Conservation (phyloP, 805 yeast genomes). For the Candida gorgasii region DNA sequence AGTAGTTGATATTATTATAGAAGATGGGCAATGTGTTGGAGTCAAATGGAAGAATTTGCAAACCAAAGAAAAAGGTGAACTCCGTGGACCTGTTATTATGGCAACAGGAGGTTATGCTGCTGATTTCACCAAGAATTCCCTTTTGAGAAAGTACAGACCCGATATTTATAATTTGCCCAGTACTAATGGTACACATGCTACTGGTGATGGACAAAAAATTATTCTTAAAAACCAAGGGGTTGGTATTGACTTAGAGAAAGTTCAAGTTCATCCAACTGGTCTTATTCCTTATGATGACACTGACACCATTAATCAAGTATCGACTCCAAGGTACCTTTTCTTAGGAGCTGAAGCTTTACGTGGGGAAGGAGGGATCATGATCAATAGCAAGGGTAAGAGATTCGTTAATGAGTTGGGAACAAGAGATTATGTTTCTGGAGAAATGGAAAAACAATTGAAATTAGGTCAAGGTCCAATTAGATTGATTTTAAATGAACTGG, state of each 20-base stretch:
- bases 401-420: slow-evolving; percentile 63
- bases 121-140: slow-evolving; percentile 53
- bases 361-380: slow-evolving; percentile 65
- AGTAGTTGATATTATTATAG: slow-evolving; percentile 41
- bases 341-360: slow-evolving; percentile 67
- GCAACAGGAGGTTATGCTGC: slow-evolving; percentile 73
- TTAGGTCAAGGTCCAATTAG: slow-evolving; percentile 48
- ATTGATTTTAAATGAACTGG: slow-evolving; percentile 48
- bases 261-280: slow-evolving; percentile 71
- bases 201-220: slow-evolving; percentile 64
- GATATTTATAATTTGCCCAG: slow-evolving; percentile 57
- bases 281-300: slow-evolving; percentile 50
- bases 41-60: slow-evolving; percentile 35
- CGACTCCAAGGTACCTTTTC: slow-evolving; percentile 50
- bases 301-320: slow-evolving; percentile 42
- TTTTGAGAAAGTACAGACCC: slow-evolving; percentile 57
- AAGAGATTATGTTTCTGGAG: slow-evolving; percentile 60
- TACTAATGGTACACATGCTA: slow-evolving; percentile 62
- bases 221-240: slow-evolving; percentile 51
- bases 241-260: slow-evolving; percentile 63
- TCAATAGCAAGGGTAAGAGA: slow-evolving; percentile 52
- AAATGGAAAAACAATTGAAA: slow-evolving; percentile 47
- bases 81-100: slow-evolving; percentile 59
- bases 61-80: slow-evolving; percentile 29
- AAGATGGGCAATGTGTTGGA: slow-evolving; percentile 28